These are phyloP conservation scores for Pterulicium gracile DNA, from an alignment of 1,284 basidiomycete species.

Conservation along the genomic window DNA sequence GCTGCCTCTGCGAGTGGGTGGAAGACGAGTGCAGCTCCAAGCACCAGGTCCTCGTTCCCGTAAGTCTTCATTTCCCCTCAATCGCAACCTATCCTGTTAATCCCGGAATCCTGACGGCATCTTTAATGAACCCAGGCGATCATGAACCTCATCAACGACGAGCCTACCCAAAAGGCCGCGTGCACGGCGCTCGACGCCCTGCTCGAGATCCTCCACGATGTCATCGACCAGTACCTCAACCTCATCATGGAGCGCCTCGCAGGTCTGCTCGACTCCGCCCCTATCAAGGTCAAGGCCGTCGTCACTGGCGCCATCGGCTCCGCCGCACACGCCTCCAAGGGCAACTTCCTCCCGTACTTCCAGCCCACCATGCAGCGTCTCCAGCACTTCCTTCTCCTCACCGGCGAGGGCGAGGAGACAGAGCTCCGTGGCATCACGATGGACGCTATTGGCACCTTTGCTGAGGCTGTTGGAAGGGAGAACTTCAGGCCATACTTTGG, in stretches of 20 bases:
- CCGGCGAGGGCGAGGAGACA: constrained; percentile 79
- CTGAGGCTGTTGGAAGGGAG: constrained; percentile 94
- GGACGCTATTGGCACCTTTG: constrained; percentile 97
- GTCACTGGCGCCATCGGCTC: constrained; percentile 98
- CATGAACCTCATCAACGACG: constrained; percentile 85
- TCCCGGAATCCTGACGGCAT: constrained; percentile 4
- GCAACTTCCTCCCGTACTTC: constrained; percentile 92
- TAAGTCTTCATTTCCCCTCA: constrained; percentile 24
- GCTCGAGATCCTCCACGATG: constrained; percentile 90
- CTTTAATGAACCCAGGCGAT: constrained; percentile 43
- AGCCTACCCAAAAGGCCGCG: constrained; percentile 82
- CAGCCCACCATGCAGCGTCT: constrained; percentile 85
- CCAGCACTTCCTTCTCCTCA: constrained; percentile 77
- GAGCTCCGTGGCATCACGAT: constrained; percentile 97
- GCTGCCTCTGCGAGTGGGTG: constrained; percentile 96
- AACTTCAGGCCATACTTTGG: constrained; percentile 93
- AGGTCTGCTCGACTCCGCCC: constrained; percentile 81
- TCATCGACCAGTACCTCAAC: constrained; percentile 85
- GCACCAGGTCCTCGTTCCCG: constrained; percentile 82
- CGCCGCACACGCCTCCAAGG: constrained; percentile 96
- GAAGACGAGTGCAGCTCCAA: constrained; percentile 87
- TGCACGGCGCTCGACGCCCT: constrained; percentile 96
- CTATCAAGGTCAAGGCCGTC: constrained; percentile 84
- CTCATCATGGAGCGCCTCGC: constrained; percentile 95
- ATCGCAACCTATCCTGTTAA: constrained; percentile 1